Evolutionary conservation across 306 rosid genomes (phyloP).

Genomic region (Vicia villosa): DNA sequence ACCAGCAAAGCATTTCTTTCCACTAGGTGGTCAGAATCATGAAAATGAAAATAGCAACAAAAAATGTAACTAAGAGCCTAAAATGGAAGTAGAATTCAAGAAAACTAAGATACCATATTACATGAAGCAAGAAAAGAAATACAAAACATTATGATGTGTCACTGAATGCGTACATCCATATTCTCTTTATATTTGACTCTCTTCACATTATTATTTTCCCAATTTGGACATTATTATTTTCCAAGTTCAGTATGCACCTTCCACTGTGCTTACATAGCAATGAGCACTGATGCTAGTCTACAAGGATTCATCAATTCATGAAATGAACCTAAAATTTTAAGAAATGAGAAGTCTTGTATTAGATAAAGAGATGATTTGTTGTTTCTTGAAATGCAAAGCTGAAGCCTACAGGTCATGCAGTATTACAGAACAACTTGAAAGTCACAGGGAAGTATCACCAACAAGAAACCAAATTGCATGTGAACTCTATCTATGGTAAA

Average conservation of each 20-base stretch:
- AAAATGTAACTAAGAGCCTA: background rate
- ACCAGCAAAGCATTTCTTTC: background rate
- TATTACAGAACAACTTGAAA: constrained; percentile 17
- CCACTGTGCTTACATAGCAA: constrained; percentile 2
- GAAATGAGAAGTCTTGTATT: constrained; percentile 1
- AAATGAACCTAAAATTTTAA: constrained; percentile 19
- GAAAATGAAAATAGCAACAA: constrained; percentile 1
- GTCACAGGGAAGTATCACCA: constrained; percentile 15
- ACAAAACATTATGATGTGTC: constrained; percentile 9
- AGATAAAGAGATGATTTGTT: constrained; percentile 16
- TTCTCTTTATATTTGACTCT: constrained; percentile 4
- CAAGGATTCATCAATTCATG: constrained; percentile 17
- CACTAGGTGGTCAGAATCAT: background rate
- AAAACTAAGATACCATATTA: constrained; percentile 4
- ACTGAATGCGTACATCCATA: background rate
- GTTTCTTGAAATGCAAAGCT: constrained; percentile 8
- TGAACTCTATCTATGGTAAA: background rate
- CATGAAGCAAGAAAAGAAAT: constrained; percentile 17
- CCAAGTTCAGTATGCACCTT: background rate
- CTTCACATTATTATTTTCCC: constrained; percentile 11
- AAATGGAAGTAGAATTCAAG: constrained; percentile 4
- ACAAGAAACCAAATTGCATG: constrained; percentile 19
- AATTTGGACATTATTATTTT: constrained; percentile 16
- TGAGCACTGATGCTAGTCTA: constrained; percentile 1
- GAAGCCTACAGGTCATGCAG: constrained; percentile 11